phyloP scores from a whole-genome alignment of 768 basidiomycete species.

The Trametes punicea region DNA sequence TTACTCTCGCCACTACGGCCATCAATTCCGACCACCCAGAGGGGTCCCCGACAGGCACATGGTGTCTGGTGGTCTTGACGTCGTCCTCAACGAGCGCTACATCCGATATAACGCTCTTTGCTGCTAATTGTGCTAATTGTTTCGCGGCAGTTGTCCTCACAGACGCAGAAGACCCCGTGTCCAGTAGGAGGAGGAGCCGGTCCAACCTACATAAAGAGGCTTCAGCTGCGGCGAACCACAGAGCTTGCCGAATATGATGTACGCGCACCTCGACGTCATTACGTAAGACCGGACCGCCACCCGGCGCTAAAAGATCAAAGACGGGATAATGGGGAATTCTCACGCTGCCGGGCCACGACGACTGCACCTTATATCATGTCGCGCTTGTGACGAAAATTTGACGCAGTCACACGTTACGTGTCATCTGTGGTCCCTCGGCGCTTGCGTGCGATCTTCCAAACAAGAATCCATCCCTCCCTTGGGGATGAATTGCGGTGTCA shows the following conservation, averaged over 20 bases:
- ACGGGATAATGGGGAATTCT: slow-evolving; percentile 44
- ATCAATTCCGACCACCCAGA: slow-evolving; percentile 89
- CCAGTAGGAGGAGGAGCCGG: slow-evolving; percentile 91
- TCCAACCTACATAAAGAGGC: slow-evolving; percentile 63
- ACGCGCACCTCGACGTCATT: slow-evolving; percentile 72
- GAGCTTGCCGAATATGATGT: slow-evolving; percentile 17
- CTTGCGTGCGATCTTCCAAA: slow-evolving; percentile 9
- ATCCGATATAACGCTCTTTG: slow-evolving; percentile 80
- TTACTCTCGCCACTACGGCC: slow-evolving; percentile 84
- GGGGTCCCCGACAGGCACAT: slow-evolving; percentile 57
- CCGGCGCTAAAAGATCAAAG: slow-evolving; percentile 37
- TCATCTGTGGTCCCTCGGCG: slow-evolving; percentile 21
- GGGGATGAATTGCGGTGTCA: too few species aligned
- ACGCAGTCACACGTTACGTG: slow-evolving; percentile 36
- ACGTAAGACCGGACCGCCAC: slow-evolving; percentile 52
- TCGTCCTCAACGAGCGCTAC: slow-evolving; percentile 73
- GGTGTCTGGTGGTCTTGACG: slow-evolving; percentile 59
- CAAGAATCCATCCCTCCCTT: too few species aligned
- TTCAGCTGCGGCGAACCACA: slow-evolving; percentile 13
- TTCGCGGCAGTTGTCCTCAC: slow-evolving; percentile 95
- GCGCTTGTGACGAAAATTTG: slow-evolving; percentile 40
- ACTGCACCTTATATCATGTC: slow-evolving; percentile 57
- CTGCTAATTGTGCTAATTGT: slow-evolving; percentile 90
- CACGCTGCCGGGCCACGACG: slow-evolving; percentile 40
- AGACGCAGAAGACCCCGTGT: slow-evolving; percentile 88